Base-by-base conservation (phyloP, 108 stramenopile species). In the Cyclotella atomus region DNA sequence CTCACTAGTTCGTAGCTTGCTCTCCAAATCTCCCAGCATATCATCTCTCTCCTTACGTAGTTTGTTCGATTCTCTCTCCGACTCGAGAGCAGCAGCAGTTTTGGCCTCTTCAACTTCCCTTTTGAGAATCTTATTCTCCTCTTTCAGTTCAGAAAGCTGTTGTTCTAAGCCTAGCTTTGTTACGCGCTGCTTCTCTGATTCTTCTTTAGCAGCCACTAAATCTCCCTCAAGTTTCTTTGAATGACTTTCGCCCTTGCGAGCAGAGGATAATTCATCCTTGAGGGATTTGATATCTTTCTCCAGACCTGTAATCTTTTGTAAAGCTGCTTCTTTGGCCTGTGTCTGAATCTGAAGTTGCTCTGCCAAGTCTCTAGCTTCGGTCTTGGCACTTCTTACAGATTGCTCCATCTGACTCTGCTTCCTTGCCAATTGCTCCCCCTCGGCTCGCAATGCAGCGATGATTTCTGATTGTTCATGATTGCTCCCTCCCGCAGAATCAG, bases 391-490 rank as follows among this genome's bases (percentile, higher is more conserved):
- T 54, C 92, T 84, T 17, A 93, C 89, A 0, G 85, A 76, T 66
- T 88, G 79, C 59, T 93, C 92, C 92, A 93, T 93, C 43, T 82
- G 77, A 34, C 82, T 66, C 61, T 93, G 92, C 50, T 91, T 93
- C 27, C 59, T 67, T 21, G 90, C 90, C 55, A 93, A 59, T 41
- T 81, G 76, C 67, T 91, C 84, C 65, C 92, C 92, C 73, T 93
- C 92, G 23, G 77, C 85, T 16, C 89, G 77, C 9, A 93, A 63
- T 0, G 80, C 92, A 15, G 73, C 24, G 57, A 93, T 89, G 32
- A 93, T 69, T 41, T 81, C 81, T 1, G 73, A 79, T 62, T 93
- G 85, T 59, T 81, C 71, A 46, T 54, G 76, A 7, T 35, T 59
- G 16, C 19, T 20, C 19, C 83, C 81, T 23, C 77, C 68, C 10